Base-by-base conservation (phyloP, 2,329 filamentous ascomycete genomes). In the Botrytis cinerea region DNA sequence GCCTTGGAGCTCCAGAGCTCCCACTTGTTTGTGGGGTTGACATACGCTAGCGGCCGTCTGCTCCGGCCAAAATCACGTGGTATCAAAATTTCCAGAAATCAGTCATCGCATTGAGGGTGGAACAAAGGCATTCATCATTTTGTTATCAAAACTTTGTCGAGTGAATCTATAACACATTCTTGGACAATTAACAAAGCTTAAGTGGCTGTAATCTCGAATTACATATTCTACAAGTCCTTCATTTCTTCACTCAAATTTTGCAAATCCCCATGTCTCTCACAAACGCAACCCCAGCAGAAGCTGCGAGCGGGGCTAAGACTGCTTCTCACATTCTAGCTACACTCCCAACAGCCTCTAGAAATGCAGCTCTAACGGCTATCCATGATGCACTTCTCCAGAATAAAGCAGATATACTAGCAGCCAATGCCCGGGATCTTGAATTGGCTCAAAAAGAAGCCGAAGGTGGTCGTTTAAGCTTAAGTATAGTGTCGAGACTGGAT, bases 401-500 rank as follows among this genome's bases (percentile, higher is more conserved):
- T 68, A 92, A 90, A 82, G 88, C 93, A 74, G 86, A 89, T 22
- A 97, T 99, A 76, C 87, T 99, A 68, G 90, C 91, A 60, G 96
- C 96, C 75, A 99, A 99, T 84, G 91, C 91, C 43, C 88, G 87
- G 75, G 96, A 99, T 82, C 87, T 99, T 71, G 89, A 91, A 71
- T 85, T 88, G 63, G 96, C 96, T 4, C 88, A 87, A 59, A 86
- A 88, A 78, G 93, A 93, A 67, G 93, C 93, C 32, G 88, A 90
- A 25, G 88, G 90, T 79, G 95, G 95, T 59, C 86, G 90, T 66
- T 84, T 98, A 68, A 95, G 91, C 81, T 88, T 92, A 79, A 96
- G 93, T 80, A 87, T 98, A 38, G 89, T 98, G 46, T 96, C 97
- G 79, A 89, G 96, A 73, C 87, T 99, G 75, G 95, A 99, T 82